Evolutionary conservation across 2,329 filamentous ascomycete species (phyloP), one percentile per base, ranked within the genome.

Genomic region (Eutypella sp.): DNA sequence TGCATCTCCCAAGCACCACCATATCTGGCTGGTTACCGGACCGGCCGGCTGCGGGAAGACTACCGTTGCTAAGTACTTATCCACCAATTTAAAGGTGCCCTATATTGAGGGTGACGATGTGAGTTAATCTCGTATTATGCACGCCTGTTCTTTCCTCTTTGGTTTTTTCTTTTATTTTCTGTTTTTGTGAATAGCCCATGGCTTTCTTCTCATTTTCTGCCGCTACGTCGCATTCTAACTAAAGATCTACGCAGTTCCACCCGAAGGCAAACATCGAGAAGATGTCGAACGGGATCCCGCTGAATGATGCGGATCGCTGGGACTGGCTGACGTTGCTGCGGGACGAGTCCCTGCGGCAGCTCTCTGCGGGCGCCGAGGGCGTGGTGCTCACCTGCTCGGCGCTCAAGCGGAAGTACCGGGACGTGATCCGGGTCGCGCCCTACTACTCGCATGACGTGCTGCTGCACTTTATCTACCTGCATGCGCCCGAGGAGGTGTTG

Each of bases 341-440:
- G 52, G 79, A 89, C 53, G 84, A 83, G 59, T 80, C 82, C 6
- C 72, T 83, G 45, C 67, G 69, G 44, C 72, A 72, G 42, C 72
- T 86, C 48, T 69, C 73, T 45, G 67, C 66, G 41, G 81, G 82
- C 31, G 75, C 79, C 16, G 70, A 77, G 24, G 85, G 89, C 41
- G 93, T 96, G n/a, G 88, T 99, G 41, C 79, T 99, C 49, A 96
- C 93, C 44, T 99, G 93, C 76, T 96, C 89, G 11, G 93, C 92
- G 2, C 78, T 99, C 44, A 97, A 97, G 76, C 87, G 88, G 66
- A 96, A 95, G 71, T 99, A 99, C 74, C 85, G 93, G 57, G 93
- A 99, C 59, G 87, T 92, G 51, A 89, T 93, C 64, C 82, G 88
- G 25, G 83, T 91, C 8, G 87, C 87, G 7, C 82, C 83, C 15